Evolutionary conservation across 2,329 filamentous ascomycete genomes (phyloP).

Genomic region (Colletotrichum melonis): DNA sequence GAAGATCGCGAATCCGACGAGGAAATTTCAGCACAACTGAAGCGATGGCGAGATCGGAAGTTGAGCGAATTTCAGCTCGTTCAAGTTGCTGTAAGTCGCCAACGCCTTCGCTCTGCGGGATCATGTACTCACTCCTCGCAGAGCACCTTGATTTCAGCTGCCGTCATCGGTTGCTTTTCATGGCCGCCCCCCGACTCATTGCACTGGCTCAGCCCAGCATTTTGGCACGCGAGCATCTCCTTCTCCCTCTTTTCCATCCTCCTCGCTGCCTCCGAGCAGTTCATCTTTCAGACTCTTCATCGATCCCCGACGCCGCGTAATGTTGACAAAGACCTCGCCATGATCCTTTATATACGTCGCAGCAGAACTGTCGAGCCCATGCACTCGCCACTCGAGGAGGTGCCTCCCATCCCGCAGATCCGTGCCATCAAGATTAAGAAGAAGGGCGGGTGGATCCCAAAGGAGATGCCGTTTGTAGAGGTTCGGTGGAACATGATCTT

Average conservation of each 20-base stretch:
- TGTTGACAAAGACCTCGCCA: conserved; percentile 34
- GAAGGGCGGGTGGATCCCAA: conserved; percentile 32
- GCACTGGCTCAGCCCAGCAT: conserved; percentile 40
- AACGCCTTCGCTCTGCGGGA: background rate
- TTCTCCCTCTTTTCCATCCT: conserved; percentile 42
- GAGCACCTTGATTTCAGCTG: conserved; percentile 41
- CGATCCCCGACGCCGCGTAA: conserved; percentile 29
- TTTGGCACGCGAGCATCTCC: conserved; percentile 41
- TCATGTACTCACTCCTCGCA: conserved; percentile 11
- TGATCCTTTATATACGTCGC: conserved; percentile 36
- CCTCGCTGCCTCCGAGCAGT: conserved; percentile 42
- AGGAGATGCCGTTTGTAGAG: conserved; percentile 31
- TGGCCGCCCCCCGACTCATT: conserved; percentile 38
- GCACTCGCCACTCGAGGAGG: conserved; percentile 27
- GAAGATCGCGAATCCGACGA: conserved; percentile 26
- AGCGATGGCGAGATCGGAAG: conserved; percentile 39
- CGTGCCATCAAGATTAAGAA: conserved; percentile 26
- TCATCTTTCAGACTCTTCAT: conserved; percentile 41
- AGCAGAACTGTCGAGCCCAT: conserved; percentile 21
- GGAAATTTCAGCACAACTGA: conserved; percentile 36
- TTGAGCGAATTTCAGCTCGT: conserved; percentile 41
- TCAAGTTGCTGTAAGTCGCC: conserved; percentile 37
- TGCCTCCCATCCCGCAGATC: conserved; percentile 33
- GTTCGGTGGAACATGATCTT: conserved; percentile 45
- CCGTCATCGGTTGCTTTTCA: conserved; percentile 43